Base-by-base conservation (phyloP, 2,329 filamentous ascomycete species). In the Colletotrichum sp. region DNA sequence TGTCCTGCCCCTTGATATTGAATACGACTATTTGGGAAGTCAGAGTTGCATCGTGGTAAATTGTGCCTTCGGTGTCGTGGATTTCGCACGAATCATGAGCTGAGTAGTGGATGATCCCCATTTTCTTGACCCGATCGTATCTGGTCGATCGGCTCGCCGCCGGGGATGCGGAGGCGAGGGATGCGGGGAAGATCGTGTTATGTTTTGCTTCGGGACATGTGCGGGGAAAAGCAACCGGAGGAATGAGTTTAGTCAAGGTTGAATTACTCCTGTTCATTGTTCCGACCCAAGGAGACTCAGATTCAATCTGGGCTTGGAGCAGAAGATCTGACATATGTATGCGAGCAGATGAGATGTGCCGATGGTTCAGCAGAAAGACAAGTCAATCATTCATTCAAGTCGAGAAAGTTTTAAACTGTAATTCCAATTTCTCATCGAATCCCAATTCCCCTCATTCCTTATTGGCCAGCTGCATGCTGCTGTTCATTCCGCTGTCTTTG, bases 81-180 rank as follows among this genome's bases (percentile, higher is more conserved):
- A 74, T 71, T 74, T 74, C 18, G 67, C 72, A 71, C 72, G 52
- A 74, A 74, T 74, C 67, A 67, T n/a, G 32, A 7, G 26, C 7
- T 39, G 28, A 4, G 6, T 28, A 6, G 28, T 12, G 26, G 36
- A 26, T 6, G 28, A 61, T 24, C 60, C 57, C 21, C 48, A 39
- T 48, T 28, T n/a, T 66, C 34, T 28, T 52, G 48, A 61, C 26
- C 30, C 48, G 59, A 16, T 59, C n/a, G 32, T 18, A 21, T 5
- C 32, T 18, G 10, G 39, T 64, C 28, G 60, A 55, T 71, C 60
- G 43, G 48, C 13, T 48, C 26, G n/a, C 16, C n/a, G 13, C 34
- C 52, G 48, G 55, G 10, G 7, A 28, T 66, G 67, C 59, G 57
- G 65, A 60, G 43, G 57, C 30, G 71, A 57, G 30, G 39, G 28